Evolutionary conservation across 768 basidiomycete genomes (phyloP), one percentile per base, ranked within the genome.

Genomic region (Naematelia encephala): DNA sequence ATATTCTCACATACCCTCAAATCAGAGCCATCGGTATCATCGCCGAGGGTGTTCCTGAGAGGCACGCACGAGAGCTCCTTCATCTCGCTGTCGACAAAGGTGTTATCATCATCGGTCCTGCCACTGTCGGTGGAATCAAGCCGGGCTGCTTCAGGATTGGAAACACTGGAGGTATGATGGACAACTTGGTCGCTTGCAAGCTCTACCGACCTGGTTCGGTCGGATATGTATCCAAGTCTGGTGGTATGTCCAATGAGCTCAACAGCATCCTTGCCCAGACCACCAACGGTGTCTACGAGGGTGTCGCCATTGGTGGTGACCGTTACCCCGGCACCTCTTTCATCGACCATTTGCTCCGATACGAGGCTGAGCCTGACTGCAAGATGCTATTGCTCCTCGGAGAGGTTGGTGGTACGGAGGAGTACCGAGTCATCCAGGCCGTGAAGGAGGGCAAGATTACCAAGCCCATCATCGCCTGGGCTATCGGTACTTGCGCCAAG

Each of bases 141-240:
- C 93, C 94, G 58, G 94, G 94, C 44, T 97, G 94, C 82, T 98
- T 97, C 89, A 85, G 93, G 79, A 98, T 98, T 72, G 94, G 94
- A 73, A 99, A 99, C 84, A 92, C 90, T 60, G 94, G 94, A 82
- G 94, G 90, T 74, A 98, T 98, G 94, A 96, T 97, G 93, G 94
- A 99, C 83, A 99, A 98, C 83, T 93, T 98, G 81, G 96, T 97
- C 75, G 82, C 93, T 5, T 94, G 91, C 63, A 99, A 97, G 83
- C 88, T 99, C 63, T 99, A 97, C 85, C 91, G 93, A 72, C 82
- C 92, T 25, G 94, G 94, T 57, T 91, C 92, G 12, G 90, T 99
- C 70, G 94, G 93, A 73, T 99, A 98, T 79, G 94, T 99, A 76
- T 96, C 91, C 79, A 99, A 99, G 82, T 97, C 93, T 5, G 94